These are phyloP conservation scores for Xerocomellus chrysenteron DNA, from an alignment of 768 basidiomycete genomes.

Conservation along the genomic window DNA sequence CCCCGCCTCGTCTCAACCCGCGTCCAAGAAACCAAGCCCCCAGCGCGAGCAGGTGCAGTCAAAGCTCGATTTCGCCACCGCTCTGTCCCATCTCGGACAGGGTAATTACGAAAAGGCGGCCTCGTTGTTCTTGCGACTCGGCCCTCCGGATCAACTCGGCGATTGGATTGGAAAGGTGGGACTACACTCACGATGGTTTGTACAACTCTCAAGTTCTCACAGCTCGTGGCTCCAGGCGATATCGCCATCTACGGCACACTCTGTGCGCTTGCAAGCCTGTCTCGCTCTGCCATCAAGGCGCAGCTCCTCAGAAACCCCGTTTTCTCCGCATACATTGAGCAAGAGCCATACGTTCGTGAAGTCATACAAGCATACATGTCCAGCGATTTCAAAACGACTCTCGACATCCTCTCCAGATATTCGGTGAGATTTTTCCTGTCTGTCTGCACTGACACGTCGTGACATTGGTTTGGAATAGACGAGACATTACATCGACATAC, in stretches of 20 bases:
- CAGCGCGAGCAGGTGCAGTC: slow-evolving; percentile 67
- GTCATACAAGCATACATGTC: slow-evolving; percentile 83
- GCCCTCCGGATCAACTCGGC: slow-evolving; percentile 61
- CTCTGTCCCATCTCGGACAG: slow-evolving; percentile 70
- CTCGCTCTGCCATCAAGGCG: slow-evolving; percentile 66
- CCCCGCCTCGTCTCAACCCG: slow-evolving; percentile 12
- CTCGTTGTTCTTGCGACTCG: slow-evolving; percentile 64
- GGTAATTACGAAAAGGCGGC: slow-evolving; percentile 83
- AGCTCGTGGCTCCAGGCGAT: slow-evolving; percentile 76
- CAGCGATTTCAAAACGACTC: slow-evolving; percentile 81
- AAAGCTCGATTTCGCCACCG: slow-evolving; percentile 80
- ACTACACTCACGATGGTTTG: background rate
- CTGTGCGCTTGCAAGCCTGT: slow-evolving; percentile 77
- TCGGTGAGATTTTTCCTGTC: slow-evolving; percentile 48
- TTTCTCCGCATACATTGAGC: slow-evolving; percentile 78
- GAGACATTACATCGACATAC: slow-evolving; percentile 74
- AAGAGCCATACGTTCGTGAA: slow-evolving; percentile 84
- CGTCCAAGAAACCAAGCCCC: slow-evolving; percentile 47
- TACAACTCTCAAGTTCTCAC: background rate
- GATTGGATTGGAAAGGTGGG: slow-evolving; percentile 75
- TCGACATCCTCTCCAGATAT: slow-evolving; percentile 70
- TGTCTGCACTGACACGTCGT: background rate
- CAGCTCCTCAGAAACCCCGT: slow-evolving; percentile 65
- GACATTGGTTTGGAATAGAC: slow-evolving; percentile 46
- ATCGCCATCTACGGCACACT: slow-evolving; percentile 85